Evolutionary conservation across 768 basidiomycete genomes (phyloP).

Genomic region (Phallus indusiatus): DNA sequence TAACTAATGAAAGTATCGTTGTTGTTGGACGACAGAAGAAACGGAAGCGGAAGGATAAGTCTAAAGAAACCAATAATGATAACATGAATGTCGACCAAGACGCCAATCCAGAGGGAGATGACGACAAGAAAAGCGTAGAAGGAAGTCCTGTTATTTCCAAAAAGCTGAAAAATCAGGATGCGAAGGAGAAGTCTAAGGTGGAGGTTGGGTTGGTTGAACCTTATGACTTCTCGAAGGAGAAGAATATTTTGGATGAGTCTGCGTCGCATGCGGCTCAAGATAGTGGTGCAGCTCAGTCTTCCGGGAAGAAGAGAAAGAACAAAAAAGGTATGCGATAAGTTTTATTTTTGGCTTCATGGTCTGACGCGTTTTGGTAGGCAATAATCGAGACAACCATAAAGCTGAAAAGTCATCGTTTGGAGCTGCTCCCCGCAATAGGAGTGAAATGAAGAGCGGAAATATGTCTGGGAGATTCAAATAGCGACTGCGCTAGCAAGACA

Average conservation of each 20-base stretch:
- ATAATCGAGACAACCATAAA: slow-evolving; percentile 25
- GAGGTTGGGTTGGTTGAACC: slow-evolving; percentile 27
- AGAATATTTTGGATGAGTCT: slow-evolving; percentile 63
- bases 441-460: slow-evolving; percentile 60
- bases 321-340: slow-evolving; percentile 24
- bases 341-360: background rate
- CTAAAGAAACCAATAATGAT: slow-evolving; percentile 12
- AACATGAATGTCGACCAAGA: slow-evolving; percentile 10
- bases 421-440: slow-evolving; percentile 53
- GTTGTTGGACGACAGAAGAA: slow-evolving; percentile 64
- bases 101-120: slow-evolving; percentile 13
- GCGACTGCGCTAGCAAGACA: background rate
- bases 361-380: slow-evolving; percentile 16
- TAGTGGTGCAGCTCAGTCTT: background rate
- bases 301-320: slow-evolving; percentile 29
- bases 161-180: slow-evolving; percentile 13
- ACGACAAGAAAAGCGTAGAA: slow-evolving; percentile 16
- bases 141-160: slow-evolving; percentile 6
- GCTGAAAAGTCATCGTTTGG: slow-evolving; percentile 45
- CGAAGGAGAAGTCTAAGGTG: slow-evolving; percentile 17
- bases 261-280: slow-evolving; percentile 26
- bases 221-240: slow-evolving; percentile 61
- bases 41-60: slow-evolving; percentile 38
- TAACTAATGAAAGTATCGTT: slow-evolving; percentile 56
- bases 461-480: slow-evolving; percentile 52